phyloP scores from a whole-genome alignment of 129 eudicot genomes.

The Silybum marianum region DNA sequence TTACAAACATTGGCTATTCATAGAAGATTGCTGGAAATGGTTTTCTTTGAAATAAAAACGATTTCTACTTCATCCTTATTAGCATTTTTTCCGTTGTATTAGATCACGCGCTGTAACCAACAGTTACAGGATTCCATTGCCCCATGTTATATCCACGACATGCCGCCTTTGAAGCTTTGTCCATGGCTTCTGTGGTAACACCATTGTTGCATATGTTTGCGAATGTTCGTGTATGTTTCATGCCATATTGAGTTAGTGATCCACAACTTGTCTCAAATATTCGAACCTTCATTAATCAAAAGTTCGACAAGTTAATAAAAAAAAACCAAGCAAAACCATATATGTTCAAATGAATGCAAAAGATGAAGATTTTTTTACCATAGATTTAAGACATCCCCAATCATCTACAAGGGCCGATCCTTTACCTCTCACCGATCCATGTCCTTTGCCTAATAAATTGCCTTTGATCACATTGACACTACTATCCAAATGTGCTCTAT shows the following conservation, averaged over 20 bases:
- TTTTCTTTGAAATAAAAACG: neutral
- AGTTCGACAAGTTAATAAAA: neutral
- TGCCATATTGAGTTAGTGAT: constrained; percentile 69
- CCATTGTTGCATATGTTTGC: constrained; percentile 76
- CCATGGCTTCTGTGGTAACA: constrained; percentile 40
- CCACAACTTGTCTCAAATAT: constrained; percentile 65
- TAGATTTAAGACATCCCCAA: constrained; percentile 36
- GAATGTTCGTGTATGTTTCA: constrained; percentile 75
- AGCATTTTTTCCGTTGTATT: neutral
- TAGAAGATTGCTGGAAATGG: too few species aligned
- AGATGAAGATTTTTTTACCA: constrained; percentile 9
- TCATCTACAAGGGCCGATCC: constrained; percentile 39
- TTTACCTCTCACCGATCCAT: constrained; percentile 4
- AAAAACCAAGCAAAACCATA: neutral
- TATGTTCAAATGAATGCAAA: neutral
- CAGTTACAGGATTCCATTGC: constrained; percentile 29
- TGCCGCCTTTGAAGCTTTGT: constrained; percentile 50
- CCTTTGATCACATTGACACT: constrained; percentile 16
- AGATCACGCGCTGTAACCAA: constrained; percentile 55
- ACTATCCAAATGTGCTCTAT: constrained; percentile 31
- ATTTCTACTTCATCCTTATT: neutral
- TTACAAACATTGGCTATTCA: too few species aligned
- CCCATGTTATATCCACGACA: constrained; percentile 41
- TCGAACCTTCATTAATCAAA: constrained; percentile 38
- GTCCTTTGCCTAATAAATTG: constrained; percentile 2